phyloP scores from a whole-genome alignment of 176 grass and related monocot genomes.

The Zoysia japonica region DNA sequence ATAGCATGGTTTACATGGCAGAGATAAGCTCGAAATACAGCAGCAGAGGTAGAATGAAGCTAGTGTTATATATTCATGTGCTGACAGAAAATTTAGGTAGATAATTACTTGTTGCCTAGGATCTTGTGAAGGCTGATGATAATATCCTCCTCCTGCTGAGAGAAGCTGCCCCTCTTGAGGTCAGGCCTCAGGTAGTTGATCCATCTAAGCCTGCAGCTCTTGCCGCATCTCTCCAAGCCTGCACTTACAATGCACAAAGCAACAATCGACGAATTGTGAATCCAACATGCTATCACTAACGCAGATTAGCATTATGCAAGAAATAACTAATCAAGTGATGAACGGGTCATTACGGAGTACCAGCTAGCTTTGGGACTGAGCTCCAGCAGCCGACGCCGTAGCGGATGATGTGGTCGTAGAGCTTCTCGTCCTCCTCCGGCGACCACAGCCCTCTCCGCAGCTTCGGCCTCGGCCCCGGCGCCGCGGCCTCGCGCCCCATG shows the following conservation, averaged over 20 bases:
- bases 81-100: neutral
- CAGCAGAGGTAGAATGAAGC: neutral
- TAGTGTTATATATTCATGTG: neutral
- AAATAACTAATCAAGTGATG: neutral
- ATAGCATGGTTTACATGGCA: neutral
- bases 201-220: slow-evolving; percentile 94
- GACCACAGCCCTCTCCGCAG: slow-evolving; percentile 86
- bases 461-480: slow-evolving; percentile 52
- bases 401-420: slow-evolving; percentile 87
- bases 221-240: slow-evolving; percentile 90
- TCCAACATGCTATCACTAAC: neutral
- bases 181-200: slow-evolving; percentile 94
- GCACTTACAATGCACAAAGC: neutral
- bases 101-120: slow-evolving; percentile 68
- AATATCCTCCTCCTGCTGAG: slow-evolving; percentile 79
- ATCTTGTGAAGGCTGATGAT: slow-evolving; percentile 82
- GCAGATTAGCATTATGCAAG: neutral
- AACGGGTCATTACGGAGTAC: slow-evolving; percentile 8
- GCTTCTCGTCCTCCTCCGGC: slow-evolving; percentile 96
- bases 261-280: neutral
- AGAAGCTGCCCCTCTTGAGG: slow-evolving; percentile 94
- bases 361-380: slow-evolving; percentile 87
- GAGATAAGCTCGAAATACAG: neutral
- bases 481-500: slow-evolving; percentile 43
- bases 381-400: slow-evolving; percentile 91